phyloP scores from a whole-genome alignment of 2,329 filamentous ascomycete genomes.

The Metarhizium brunneum region DNA sequence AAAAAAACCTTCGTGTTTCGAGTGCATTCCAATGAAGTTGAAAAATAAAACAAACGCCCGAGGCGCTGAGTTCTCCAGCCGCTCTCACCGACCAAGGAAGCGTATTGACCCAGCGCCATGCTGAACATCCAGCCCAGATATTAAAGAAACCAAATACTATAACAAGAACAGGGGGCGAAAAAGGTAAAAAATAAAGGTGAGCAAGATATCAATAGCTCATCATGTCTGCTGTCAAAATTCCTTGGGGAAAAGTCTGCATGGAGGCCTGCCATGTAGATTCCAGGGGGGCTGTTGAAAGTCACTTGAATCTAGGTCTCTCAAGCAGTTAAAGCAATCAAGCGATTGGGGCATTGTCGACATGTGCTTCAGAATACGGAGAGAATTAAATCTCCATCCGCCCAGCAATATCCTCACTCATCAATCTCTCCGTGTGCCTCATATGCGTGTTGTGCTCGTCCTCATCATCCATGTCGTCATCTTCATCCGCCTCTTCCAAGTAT shows the following conservation, averaged over 20 bases:
- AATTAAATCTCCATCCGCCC: conserved; percentile 52
- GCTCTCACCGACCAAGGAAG: conserved; percentile 29
- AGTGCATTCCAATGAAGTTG: background rate
- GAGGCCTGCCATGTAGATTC: background rate
- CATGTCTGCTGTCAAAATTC: background rate
- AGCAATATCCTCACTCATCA: conserved; percentile 55
- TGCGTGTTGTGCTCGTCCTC: conserved; percentile 34
- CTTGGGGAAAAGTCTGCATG: background rate
- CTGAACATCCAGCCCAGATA: conserved; percentile 9
- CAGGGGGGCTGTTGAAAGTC: background rate
- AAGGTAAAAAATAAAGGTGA: background rate
- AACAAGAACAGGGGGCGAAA: conserved; percentile 6
- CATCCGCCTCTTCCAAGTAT: conserved; percentile 25
- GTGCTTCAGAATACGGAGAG: background rate
- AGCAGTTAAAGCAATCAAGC: background rate
- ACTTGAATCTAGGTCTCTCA: background rate
- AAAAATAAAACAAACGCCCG: conserved; percentile 8
- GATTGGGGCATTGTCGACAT: background rate
- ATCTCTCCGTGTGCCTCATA: conserved; percentile 35
- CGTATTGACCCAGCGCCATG: conserved; percentile 17
- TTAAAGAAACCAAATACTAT: background rate
- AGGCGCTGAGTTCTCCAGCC: conserved; percentile 18
- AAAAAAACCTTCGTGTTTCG: background rate
- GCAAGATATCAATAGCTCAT: background rate
- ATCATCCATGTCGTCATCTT: conserved; percentile 33